A percentile compares a stretch with the other conserved stretches of the same genome.
phyloP scores from a whole-genome alignment of 2,329 filamentous ascomycete genomes.

The Helotiales sp. region DNA sequence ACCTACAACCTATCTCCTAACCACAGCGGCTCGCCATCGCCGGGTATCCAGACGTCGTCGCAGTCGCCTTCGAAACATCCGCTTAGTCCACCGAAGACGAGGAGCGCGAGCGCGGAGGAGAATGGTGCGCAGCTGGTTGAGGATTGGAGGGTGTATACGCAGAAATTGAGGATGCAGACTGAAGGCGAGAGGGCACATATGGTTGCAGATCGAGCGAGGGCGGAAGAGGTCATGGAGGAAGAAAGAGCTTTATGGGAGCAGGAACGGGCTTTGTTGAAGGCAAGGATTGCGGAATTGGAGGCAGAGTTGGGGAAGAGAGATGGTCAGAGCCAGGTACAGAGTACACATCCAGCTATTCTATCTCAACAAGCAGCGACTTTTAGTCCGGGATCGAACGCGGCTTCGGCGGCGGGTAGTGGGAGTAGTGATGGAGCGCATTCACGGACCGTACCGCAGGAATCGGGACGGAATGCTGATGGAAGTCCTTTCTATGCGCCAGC shows the following conservation, averaged over 20 bases:
- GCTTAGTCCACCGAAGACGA: slow-evolving; percentile 34
- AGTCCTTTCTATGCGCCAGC: slow-evolving; percentile 36
- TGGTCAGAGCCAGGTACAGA: neutral
- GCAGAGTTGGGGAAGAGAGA: slow-evolving; percentile 13
- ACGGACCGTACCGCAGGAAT: slow-evolving; percentile 33
- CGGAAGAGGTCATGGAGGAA: slow-evolving; percentile 35
- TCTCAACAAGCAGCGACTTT: neutral
- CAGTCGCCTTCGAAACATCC: slow-evolving; percentile 23
- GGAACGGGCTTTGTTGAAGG: slow-evolving; percentile 29
- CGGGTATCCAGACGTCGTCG: slow-evolving; percentile 16
- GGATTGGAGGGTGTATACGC: slow-evolving; percentile 34
- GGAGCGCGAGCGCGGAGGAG: slow-evolving; percentile 31
- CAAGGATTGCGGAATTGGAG: slow-evolving; percentile 32
- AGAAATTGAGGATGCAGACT: slow-evolving; percentile 31
- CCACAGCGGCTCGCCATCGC: slow-evolving; percentile 9
- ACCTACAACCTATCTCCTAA: slow-evolving; percentile 19
- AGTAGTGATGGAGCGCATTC: slow-evolving; percentile 17
- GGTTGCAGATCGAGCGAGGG: slow-evolving; percentile 30
- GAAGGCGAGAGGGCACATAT: slow-evolving; percentile 36
- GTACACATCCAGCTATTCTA: neutral
- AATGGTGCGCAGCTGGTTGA: slow-evolving; percentile 29
- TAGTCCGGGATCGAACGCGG: slow-evolving; percentile 14
- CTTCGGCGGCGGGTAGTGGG: slow-evolving; percentile 8
- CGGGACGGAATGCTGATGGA: slow-evolving; percentile 35
- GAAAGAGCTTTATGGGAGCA: slow-evolving; percentile 36